These are phyloP conservation scores for Peronospora destructor DNA, from an alignment of 352 stramenopile genomes.

Conservation along the genomic window DNA sequence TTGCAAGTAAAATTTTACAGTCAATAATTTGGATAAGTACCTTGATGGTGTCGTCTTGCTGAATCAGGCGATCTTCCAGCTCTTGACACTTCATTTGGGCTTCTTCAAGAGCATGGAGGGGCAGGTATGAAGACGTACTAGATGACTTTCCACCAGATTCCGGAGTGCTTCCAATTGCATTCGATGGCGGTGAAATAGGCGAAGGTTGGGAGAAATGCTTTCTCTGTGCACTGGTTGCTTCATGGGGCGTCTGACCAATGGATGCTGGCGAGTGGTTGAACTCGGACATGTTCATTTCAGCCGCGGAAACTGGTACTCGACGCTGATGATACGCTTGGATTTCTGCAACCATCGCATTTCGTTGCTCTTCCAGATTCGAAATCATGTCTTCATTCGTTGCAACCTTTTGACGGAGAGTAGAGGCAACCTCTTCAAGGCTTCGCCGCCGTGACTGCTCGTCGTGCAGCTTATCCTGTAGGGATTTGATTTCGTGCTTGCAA, in stretches of 20 bases:
- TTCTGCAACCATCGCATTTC: conserved; percentile 65
- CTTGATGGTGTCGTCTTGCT: conserved; percentile 79
- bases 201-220: conserved; percentile 15
- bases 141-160: conserved; percentile 26
- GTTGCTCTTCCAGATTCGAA: conserved; percentile 60
- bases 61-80: conserved; percentile 59
- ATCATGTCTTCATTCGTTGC: conserved; percentile 57
- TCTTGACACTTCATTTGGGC: conserved; percentile 72
- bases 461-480: conserved; percentile 54
- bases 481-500: conserved; percentile 55
- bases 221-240: background rate
- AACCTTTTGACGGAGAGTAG: conserved; percentile 55
- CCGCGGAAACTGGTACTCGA: conserved; percentile 26
- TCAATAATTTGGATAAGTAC: conserved; percentile 24
- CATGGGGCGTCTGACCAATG: conserved; percentile 6
- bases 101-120: conserved; percentile 53
- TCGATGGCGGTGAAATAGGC: conserved; percentile 20
- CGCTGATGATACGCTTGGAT: conserved; percentile 56
- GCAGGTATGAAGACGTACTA: conserved; percentile 50
- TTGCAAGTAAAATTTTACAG: background rate
- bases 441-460: conserved; percentile 44
- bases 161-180: conserved; percentile 20
- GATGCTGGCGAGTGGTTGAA: conserved; percentile 37
- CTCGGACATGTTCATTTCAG: conserved; percentile 63
- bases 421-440: conserved; percentile 59